Base-by-base conservation (phyloP, 1,139 yeast genomes). In the Blastobotrys elegans region DNA sequence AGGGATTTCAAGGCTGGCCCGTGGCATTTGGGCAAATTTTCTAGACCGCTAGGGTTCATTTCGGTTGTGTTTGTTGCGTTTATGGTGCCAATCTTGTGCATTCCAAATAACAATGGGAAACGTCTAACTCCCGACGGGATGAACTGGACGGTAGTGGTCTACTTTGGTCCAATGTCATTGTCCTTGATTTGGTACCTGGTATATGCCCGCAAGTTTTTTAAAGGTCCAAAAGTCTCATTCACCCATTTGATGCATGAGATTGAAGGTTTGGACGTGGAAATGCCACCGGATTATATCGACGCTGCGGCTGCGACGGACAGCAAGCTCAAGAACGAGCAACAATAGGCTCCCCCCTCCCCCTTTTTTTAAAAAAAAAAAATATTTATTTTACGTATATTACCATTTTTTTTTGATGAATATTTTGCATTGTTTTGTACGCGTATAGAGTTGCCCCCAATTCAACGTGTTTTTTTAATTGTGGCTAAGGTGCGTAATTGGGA, bases 1-100 rank as follows among this genome's bases (percentile, higher is more conserved):
- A 67, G 76, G 49, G 67, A 75, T 18, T 83, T 82, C 67, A 68
- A 70, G 51, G 77, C 78, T 13, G 92, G 90, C 2, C 90, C 90
- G 2, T 82, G 86, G 82, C 70, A 77, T 59, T 69, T 84, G 49
- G 92, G 92, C 32, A 65, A 58, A 45, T 59, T 50, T 45, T 77
- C 86, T 1, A 61, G 68, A 16, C 75, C 77, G 13, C 71, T 76
- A 24, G 66, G 63, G 30, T 51, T 54, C 48, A 50, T 51, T 18
- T 57, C 61, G 2, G 58, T 51, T 46, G 64, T 56, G 4, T 68
- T 63, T 61, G 87, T 82, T 2, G 50, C 68, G 0, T 67, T 81
- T 30, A 82, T 83, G 86, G 73, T 79, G 48, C 87, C 87, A 33
- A 75, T 82, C 48, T 72, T 82, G 58, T 79, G 84, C 60, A 77